These are phyloP conservation scores for Scutellaria baicalensis DNA, from an alignment of 257 asterid species.

Conservation along the genomic window DNA sequence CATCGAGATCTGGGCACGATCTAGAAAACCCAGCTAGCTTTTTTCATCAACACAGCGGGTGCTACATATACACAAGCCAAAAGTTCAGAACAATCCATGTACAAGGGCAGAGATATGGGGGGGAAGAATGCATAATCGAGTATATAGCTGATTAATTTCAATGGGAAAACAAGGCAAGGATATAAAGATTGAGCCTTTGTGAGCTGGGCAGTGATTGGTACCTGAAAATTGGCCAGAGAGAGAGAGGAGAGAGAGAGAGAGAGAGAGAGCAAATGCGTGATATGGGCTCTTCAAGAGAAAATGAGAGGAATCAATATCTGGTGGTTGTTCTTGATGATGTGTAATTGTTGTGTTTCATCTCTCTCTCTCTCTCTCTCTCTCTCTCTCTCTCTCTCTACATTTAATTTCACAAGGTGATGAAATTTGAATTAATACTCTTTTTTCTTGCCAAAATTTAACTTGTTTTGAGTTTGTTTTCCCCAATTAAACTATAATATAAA, in stretches of 20 bases:
- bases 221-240: slow-evolving; percentile 28
- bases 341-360: neutral
- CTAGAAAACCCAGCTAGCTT: slow-evolving; percentile 49
- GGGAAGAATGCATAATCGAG: slow-evolving; percentile 20
- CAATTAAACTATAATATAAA: neutral
- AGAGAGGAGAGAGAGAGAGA: neutral
- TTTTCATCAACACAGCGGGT: slow-evolving; percentile 17
- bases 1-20: slow-evolving; percentile 71
- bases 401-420: too few relatives aligned
- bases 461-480: neutral
- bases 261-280: neutral
- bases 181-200: slow-evolving; percentile 26
- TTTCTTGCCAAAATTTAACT: neutral
- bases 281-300: slow-evolving; percentile 14
- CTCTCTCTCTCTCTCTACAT: neutral
- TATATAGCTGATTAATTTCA: slow-evolving; percentile 13
- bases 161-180: neutral
- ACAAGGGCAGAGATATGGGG: neutral
- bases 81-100: neutral
- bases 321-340: slow-evolving; percentile 26
- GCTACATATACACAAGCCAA: slow-evolving; percentile 2
- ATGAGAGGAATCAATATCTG: slow-evolving; percentile 20
- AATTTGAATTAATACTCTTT: neutral
- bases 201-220: slow-evolving; percentile 42
- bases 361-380: neutral